These are phyloP conservation scores for Yamadazyma aaseri DNA, from an alignment of 1,139 yeast species.

Conservation along the genomic window DNA sequence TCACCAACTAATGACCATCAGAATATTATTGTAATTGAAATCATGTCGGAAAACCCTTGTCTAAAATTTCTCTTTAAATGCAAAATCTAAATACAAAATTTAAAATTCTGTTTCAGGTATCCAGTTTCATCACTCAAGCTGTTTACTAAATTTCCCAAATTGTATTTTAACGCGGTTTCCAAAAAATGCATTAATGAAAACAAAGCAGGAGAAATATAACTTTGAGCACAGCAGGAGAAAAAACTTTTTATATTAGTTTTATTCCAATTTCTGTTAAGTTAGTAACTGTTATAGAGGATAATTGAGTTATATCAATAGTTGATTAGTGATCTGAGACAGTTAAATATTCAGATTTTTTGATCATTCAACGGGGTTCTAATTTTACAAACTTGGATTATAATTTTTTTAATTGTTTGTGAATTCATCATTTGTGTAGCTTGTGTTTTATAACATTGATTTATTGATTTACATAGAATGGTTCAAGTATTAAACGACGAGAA, in stretches of 20 bases:
- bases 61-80: background rate
- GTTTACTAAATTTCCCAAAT: conserved; percentile 15
- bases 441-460: too few relatives aligned
- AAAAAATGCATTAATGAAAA: conserved; percentile 13
- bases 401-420: too few relatives aligned
- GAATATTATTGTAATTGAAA: too few relatives aligned
- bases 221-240: conserved; percentile 1
- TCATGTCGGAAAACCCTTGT: too few relatives aligned
- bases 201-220: conserved; percentile 5
- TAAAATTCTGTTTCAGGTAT: background rate
- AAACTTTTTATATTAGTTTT: background rate
- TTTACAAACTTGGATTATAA: too few relatives aligned
- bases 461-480: too few relatives aligned
- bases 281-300: background rate
- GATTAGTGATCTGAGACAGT: too few relatives aligned
- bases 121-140: conserved; percentile 6
- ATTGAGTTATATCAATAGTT: too few relatives aligned
- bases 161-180: conserved; percentile 9
- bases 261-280: background rate
- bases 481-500: conserved; percentile 43
- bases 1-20: background rate
- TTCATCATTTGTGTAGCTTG: too few relatives aligned
- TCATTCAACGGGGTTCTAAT: too few relatives aligned
- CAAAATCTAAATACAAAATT: background rate
- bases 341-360: too few relatives aligned